Percentiles rank a stretch among this genome's conserved stretches.
Conservation (phyloP, 306 rosid genomes). For the Cyamopsis tetragonoloba region DNA sequence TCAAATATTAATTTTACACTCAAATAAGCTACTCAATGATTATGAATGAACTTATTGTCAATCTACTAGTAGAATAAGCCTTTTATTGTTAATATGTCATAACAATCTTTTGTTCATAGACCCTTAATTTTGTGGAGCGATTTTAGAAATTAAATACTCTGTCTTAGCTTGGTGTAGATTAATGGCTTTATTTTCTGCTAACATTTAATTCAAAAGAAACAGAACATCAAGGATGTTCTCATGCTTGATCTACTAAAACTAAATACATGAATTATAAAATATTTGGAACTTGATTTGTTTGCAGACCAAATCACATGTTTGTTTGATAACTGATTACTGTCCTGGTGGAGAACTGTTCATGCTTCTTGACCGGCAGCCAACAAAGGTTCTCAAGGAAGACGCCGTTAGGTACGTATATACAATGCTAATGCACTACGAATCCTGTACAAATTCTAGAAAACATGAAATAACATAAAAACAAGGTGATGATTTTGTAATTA, state of each 20-base stretch:
- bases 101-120: neutral
- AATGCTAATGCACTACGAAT: neutral
- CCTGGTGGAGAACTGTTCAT: constrained; percentile 92
- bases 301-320: constrained; percentile 95
- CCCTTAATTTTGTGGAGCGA: neutral
- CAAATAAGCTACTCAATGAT: neutral
- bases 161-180: neutral
- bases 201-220: neutral
- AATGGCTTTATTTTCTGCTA: neutral
- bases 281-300: constrained; percentile 27
- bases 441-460: too few relatives aligned
- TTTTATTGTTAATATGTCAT: neutral
- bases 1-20: neutral
- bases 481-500: too few relatives aligned
- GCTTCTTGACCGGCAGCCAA: constrained; percentile 88
- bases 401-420: constrained; percentile 86
- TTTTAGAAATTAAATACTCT: neutral
- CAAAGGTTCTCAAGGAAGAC: constrained; percentile 83
- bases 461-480: too few relatives aligned
- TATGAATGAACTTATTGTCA: too few relatives aligned
- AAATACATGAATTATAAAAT: constrained; percentile 1
- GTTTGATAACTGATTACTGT: constrained; percentile 91
- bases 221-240: neutral
- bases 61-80: too few relatives aligned
- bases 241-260: neutral